Conservation (phyloP, 345 rosid genomes). For the Laguncularia racemosa region DNA sequence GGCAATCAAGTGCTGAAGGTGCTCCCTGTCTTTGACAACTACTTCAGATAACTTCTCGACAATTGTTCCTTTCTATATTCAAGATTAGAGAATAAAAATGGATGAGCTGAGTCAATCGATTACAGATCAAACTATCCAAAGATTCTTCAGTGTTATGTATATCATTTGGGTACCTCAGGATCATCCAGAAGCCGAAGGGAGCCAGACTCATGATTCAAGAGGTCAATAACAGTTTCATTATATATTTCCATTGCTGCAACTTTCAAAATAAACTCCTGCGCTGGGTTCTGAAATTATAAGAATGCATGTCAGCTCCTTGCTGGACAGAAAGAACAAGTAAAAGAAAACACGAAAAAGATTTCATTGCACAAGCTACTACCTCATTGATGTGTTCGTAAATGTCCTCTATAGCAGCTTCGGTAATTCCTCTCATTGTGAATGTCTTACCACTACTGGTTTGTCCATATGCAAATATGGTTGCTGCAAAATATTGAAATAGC, state of each 20-base stretch:
- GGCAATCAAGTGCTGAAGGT: constrained; percentile 68
- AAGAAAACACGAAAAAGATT: not conserved
- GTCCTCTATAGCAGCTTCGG: constrained; percentile 65
- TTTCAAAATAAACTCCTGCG: constrained; percentile 66
- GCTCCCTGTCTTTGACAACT: constrained; percentile 64
- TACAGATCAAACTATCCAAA: not conserved
- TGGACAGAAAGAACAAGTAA: not conserved
- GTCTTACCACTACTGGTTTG: constrained; percentile 95
- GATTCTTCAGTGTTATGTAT: not conserved
- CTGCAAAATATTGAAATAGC: constrained; percentile 32
- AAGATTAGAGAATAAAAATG: constrained; percentile 11
- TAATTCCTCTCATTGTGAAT: constrained; percentile 84
- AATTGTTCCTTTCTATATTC: constrained; percentile 70
- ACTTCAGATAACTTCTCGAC: constrained; percentile 85
- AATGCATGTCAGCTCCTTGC: not conserved
- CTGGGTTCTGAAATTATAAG: constrained; percentile 40
- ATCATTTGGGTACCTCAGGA: constrained; percentile 63
- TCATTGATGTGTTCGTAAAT: constrained; percentile 60
- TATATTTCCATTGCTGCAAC: constrained; percentile 91
- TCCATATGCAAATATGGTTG: constrained; percentile 89
- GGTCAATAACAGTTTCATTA: constrained; percentile 82
- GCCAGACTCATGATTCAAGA: constrained; percentile 73
- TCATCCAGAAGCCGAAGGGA: constrained; percentile 89
- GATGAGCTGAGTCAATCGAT: constrained; percentile 2
- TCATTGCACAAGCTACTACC: constrained; percentile 27